Conservation (phyloP, 306 rosid species). For the Cucurbita pepo region DNA sequence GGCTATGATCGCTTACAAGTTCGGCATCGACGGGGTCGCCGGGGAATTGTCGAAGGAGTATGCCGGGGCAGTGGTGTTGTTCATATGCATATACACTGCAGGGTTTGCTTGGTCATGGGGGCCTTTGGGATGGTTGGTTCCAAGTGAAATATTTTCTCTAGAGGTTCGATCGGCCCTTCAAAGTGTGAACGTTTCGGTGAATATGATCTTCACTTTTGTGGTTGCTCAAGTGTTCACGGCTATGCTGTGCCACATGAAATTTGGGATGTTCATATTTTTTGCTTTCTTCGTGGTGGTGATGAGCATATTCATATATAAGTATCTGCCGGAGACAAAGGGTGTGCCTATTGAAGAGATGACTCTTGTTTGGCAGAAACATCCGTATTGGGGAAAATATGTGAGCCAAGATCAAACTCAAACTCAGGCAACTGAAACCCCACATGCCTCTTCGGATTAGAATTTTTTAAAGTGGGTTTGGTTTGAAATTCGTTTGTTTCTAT, state of each 20-base stretch:
- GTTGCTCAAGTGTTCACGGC: slow-evolving; percentile 51
- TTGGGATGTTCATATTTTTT: slow-evolving; percentile 54
- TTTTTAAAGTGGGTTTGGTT: background rate
- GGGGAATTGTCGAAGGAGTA: slow-evolving; percentile 34
- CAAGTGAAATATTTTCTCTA: slow-evolving; percentile 56
- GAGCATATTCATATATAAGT: slow-evolving; percentile 36
- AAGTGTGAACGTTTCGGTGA: slow-evolving; percentile 31
- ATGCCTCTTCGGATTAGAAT: no score
- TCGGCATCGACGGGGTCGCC: slow-evolving; percentile 45
- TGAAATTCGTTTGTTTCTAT: background rate
- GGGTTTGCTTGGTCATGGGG: slow-evolving; percentile 88
- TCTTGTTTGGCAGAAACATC: slow-evolving; percentile 38
- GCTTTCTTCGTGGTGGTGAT: slow-evolving; percentile 34
- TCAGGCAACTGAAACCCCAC: no score
- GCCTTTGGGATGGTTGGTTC: slow-evolving; percentile 73
- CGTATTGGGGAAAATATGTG: slow-evolving; percentile 40
- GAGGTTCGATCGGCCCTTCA: slow-evolving; percentile 61
- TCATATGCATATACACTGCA: slow-evolving; percentile 41
- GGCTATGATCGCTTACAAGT: slow-evolving; percentile 31
- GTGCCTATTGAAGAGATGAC: slow-evolving; percentile 62
- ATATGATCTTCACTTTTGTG: slow-evolving; percentile 55
- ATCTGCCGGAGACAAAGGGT: slow-evolving; percentile 57
- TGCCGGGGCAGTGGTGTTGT: slow-evolving; percentile 22
- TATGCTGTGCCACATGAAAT: slow-evolving; percentile 59
- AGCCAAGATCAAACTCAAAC: background rate